Evolutionary conservation across 345 rosid genomes (phyloP), one percentile per base, ranked within the genome.

Genomic region (Gossypioides kirkii): DNA sequence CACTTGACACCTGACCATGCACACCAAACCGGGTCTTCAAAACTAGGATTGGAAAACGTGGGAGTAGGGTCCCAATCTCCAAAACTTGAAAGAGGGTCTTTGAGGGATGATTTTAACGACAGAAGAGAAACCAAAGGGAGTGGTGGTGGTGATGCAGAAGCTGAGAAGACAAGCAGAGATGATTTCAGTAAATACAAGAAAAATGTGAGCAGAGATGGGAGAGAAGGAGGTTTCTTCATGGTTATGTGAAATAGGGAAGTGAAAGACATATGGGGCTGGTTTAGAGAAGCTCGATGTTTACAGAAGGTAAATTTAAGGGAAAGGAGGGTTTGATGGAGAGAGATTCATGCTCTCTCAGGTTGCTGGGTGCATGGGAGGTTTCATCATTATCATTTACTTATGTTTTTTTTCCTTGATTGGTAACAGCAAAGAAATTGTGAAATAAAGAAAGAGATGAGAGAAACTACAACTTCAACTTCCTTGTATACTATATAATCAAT

Each of bases 1-100:
- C 99, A 96, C 52, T 86, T 67, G 47, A 96, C 61, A 17, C 98
- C 98, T 0, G 96, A 86, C 99, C 99, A 96, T 17, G 93, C 81
- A 72, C 99, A 93, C 97, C 97, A 90, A 75, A 82, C 80, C 2
- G 87, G 82, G 47, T 73, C 77, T 28, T 83, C 80, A 53, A 26
- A 68, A 62, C 61, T 58, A 1, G 84, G 78, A 23, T 78, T 73
- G 71, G 91, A 72, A 72, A 77, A 50, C 49, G 69, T 20, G 0
- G 78, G 80, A 0, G 68, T 61, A 0, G 82, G 80, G 61, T 86
- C 84, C 99, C 99, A 95, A 71, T 87, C 97, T 20, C 73, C 77
- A 79, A 96, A 87, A 10, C 87, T 81, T 23, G 81, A 77, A 65
- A 69, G 73, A 53, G 96, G 90, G 78, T 80, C 88, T 38, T 71